Percentiles rank a stretch among this genome's conserved stretches.
Conservation (phyloP, 2,329 filamentous ascomycete species). For the Pyricularia grisea region DNA sequence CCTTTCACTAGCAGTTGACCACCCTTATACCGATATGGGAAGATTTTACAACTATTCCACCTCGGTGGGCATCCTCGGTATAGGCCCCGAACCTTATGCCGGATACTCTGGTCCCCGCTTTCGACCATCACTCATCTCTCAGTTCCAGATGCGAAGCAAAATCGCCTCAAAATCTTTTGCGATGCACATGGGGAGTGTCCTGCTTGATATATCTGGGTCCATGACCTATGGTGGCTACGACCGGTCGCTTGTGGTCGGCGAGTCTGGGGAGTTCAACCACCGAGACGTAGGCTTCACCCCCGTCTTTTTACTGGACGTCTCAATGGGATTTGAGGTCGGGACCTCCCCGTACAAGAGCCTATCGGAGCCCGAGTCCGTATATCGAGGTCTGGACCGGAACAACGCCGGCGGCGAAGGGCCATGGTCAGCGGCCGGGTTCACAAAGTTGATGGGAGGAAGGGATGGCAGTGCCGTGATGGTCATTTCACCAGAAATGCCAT, state of each 20-base stretch:
- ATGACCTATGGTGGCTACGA: slow-evolving; percentile 25
- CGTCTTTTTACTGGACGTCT: slow-evolving; percentile 11
- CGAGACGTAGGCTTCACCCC: background rate
- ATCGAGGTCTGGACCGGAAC: background rate
- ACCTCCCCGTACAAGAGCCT: slow-evolving; percentile 10
- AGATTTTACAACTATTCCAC: background rate
- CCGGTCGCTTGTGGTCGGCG: slow-evolving; percentile 18
- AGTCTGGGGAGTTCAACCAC: slow-evolving; percentile 13
- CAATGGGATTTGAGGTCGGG: slow-evolving; percentile 14
- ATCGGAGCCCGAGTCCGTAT: background rate
- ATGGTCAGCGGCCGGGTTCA: background rate
- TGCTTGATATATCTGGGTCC: slow-evolving; percentile 17
- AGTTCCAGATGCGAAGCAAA: slow-evolving; percentile 8
- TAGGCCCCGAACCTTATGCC: background rate
- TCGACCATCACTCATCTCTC: slow-evolving; percentile 7
- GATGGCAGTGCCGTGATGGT: slow-evolving; percentile 6
- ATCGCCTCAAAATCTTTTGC: slow-evolving; percentile 19
- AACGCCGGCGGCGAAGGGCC: background rate
- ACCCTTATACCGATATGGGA: background rate
- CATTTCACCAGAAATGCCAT: slow-evolving; percentile 20
- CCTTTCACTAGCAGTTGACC: background rate
- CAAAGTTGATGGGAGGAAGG: slow-evolving; percentile 6
- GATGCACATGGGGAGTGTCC: slow-evolving; percentile 22
- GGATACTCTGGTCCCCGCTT: background rate
- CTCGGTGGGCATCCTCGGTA: background rate